Conservation (phyloP, 129 eudicot species). For the Tanacetum coccineum region DNA sequence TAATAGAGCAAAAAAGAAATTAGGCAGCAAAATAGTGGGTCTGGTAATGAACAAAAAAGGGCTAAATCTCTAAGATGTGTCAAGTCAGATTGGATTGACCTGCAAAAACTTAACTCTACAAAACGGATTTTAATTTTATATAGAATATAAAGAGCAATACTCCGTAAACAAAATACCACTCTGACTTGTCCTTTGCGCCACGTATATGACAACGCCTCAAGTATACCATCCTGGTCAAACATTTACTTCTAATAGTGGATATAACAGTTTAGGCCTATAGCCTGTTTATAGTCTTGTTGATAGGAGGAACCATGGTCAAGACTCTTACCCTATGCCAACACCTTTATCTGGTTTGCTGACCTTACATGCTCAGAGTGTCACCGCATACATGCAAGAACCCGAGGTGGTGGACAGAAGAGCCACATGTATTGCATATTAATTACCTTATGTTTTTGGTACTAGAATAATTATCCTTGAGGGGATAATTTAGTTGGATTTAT, state of each 20-base stretch:
- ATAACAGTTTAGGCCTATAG: constrained; percentile 18
- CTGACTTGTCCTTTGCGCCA: constrained; percentile 13
- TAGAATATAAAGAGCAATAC: not conserved
- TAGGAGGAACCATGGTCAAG: constrained; percentile 17
- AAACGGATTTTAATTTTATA: not conserved
- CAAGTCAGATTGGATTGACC: not conserved
- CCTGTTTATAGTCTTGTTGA: constrained; percentile 10
- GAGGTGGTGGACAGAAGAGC: constrained; percentile 9
- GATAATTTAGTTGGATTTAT: too few species aligned
- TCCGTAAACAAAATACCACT: not conserved
- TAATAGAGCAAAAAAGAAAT: too few species aligned
- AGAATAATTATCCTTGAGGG: too few species aligned
- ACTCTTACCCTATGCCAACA: constrained; percentile 16
- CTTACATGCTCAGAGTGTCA: constrained; percentile 18
- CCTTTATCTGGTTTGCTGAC: constrained; percentile 24
- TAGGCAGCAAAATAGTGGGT: too few species aligned
- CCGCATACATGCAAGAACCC: constrained; percentile 12
- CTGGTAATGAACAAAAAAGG: too few species aligned
- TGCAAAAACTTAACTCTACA: not conserved
- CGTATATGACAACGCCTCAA: constrained; percentile 27
- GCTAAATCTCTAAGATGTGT: too few species aligned
- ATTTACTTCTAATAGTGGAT: constrained; percentile 15
- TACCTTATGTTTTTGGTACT: constrained; percentile 31
- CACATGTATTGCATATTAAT: constrained; percentile 25
- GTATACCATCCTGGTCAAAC: constrained; percentile 11